Percentiles rank a stretch among this genome's conserved stretches.
phyloP scores from a whole-genome alignment of 768 basidiomycete genomes.

The Ramaria sp. region DNA sequence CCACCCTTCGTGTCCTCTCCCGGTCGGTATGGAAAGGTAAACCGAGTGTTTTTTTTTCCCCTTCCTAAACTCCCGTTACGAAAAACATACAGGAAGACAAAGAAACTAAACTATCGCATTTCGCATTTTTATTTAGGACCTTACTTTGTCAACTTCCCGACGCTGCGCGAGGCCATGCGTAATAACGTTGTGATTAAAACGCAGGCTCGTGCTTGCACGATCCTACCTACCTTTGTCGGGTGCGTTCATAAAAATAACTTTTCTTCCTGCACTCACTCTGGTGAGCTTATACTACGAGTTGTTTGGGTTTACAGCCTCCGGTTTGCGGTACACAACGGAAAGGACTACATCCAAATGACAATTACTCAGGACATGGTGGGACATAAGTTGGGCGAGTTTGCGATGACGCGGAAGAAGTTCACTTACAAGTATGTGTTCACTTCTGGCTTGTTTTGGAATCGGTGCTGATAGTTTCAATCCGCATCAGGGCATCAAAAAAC shows the following conservation, averaged over 20 bases:
- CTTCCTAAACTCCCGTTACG: background rate
- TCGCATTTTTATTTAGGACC: constrained; percentile 46
- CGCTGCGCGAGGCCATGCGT: constrained; percentile 67
- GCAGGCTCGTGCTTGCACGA: constrained; percentile 79
- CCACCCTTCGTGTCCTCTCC: constrained; percentile 46
- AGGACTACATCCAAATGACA: constrained; percentile 73
- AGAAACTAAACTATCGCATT: background rate
- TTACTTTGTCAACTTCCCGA: constrained; percentile 89
- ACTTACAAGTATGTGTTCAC: constrained; percentile 60
- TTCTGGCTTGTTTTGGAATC: background rate
- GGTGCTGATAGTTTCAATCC: background rate
- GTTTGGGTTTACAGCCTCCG: constrained; percentile 43
- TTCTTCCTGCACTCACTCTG: background rate
- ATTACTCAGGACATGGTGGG: constrained; percentile 98
- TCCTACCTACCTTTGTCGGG: constrained; percentile 96
- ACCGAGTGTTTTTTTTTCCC: constrained; percentile 13
- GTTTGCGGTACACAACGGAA: constrained; percentile 93
- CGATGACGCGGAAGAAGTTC: constrained; percentile 82
- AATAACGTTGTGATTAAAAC: constrained; percentile 85
- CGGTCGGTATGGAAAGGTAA: constrained; percentile 86
- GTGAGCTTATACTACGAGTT: background rate
- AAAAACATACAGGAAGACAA: background rate
- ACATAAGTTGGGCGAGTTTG: constrained; percentile 94
- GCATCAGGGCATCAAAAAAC: constrained; percentile 9
- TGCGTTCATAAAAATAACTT: constrained; percentile 25